phyloP scores from a whole-genome alignment of 441 rosid species.

The Euphorbia schlechtendalii region DNA sequence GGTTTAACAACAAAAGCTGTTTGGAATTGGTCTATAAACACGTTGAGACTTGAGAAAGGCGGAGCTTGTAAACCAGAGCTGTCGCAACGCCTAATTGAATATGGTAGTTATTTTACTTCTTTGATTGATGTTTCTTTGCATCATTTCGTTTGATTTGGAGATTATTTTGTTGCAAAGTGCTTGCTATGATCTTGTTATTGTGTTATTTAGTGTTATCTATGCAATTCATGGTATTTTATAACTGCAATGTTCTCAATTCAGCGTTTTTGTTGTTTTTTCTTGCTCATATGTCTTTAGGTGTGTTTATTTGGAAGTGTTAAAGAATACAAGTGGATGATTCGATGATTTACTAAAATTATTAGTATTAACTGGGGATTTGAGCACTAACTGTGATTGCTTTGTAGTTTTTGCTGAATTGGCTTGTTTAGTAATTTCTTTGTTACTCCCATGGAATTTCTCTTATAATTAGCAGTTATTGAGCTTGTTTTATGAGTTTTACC shows the following conservation, averaged over 20 bases:
- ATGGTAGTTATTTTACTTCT: slow-evolving; percentile 6
- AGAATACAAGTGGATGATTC: background rate
- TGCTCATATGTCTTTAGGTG: background rate
- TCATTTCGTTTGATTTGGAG: background rate
- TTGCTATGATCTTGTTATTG: background rate
- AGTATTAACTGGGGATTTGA: too few relatives aligned
- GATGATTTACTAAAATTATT: too few relatives aligned
- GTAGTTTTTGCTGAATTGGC: background rate
- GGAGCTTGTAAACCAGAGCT: background rate
- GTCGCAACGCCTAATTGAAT: background rate
- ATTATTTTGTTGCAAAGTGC: too few relatives aligned
- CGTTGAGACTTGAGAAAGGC: background rate
- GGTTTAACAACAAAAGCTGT: background rate
- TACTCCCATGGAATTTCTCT: background rate
- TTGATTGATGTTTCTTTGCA: background rate
- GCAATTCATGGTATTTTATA: too few relatives aligned
- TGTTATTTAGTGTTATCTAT: too few relatives aligned
- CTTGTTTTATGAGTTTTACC: background rate
- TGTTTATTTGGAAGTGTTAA: background rate
- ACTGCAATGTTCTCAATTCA: background rate
- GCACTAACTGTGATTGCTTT: background rate
- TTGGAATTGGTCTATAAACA: background rate
- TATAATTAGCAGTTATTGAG: background rate
- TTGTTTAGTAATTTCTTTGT: background rate
- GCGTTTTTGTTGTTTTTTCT: background rate